Percentiles rank a stretch among this genome's conserved stretches.
Evolutionary conservation across 2,329 filamentous ascomycete genomes (phyloP).

Genomic region (Colletotrichum tamarilloi): DNA sequence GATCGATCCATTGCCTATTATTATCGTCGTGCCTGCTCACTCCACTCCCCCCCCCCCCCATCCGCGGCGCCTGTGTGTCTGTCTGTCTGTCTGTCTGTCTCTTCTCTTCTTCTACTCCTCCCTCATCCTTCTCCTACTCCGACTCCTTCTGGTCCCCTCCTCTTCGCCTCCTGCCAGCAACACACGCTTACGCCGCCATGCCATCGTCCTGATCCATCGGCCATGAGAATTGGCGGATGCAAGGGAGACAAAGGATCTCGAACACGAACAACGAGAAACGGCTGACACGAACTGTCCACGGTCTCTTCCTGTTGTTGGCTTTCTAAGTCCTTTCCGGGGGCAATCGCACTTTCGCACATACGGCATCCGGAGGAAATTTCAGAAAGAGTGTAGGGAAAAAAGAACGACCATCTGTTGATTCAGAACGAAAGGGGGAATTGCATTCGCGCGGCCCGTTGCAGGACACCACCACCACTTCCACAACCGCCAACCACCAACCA

Average conservation of each 20-base stretch:
- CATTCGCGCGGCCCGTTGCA: slow-evolving; percentile 24
- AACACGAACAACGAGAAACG: slow-evolving; percentile 29
- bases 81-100: not conserved
- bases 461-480: slow-evolving; percentile 15
- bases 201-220: slow-evolving; percentile 37
- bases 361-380: not conserved
- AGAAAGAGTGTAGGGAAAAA: not conserved
- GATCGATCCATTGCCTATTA: slow-evolving; percentile 19
- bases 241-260: slow-evolving; percentile 36
- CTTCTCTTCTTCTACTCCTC: slow-evolving; percentile 13
- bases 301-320: not conserved
- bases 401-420: not conserved
- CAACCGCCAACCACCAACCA: not conserved
- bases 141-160: not conserved
- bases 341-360: not conserved
- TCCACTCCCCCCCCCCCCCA: slow-evolving; percentile 17
- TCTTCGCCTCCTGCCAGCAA: slow-evolving; percentile 21
- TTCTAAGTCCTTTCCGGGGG: not conserved
- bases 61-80: not conserved
- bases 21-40: slow-evolving; percentile 23
- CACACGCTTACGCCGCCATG: slow-evolving; percentile 39
- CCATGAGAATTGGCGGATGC: slow-evolving; percentile 35
- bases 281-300: slow-evolving; percentile 18
- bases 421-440: not conserved
- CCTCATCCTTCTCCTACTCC: not conserved